Percentiles rank a stretch among this genome's conserved stretches.
Evolutionary conservation across 2,329 filamentous ascomycete species (phyloP).

Genomic region (Tolypocladium ophioglossoides): DNA sequence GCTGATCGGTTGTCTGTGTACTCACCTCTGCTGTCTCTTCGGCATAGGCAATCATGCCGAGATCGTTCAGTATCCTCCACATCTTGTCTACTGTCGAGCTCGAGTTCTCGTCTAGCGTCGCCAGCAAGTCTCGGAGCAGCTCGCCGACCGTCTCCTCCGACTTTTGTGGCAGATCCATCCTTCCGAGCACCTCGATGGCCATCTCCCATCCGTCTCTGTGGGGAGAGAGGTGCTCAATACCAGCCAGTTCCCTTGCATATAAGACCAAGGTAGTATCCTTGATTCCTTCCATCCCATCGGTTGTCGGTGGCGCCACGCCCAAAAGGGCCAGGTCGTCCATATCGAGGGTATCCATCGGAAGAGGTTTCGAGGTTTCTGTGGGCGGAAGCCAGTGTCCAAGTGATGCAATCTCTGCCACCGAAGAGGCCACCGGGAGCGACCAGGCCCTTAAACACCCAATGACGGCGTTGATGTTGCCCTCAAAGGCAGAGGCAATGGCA

Average conservation of each 20-base stretch:
- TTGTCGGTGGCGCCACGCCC: slow-evolving; percentile 49
- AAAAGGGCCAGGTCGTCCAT: slow-evolving; percentile 79
- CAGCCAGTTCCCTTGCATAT: slow-evolving; percentile 62
- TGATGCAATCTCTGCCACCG: slow-evolving; percentile 76
- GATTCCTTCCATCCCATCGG: slow-evolving; percentile 51
- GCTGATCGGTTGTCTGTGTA: slow-evolving; percentile 6
- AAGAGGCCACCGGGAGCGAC: slow-evolving; percentile 70
- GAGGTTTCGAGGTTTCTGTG: slow-evolving; percentile 26
- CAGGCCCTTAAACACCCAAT: slow-evolving; percentile 65
- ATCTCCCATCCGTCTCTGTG: slow-evolving; percentile 76
- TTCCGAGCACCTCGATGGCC: slow-evolving; percentile 70
- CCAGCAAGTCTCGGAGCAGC: slow-evolving; percentile 58
- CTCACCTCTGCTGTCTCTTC: slow-evolving; percentile 73
- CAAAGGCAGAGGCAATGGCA: slow-evolving; percentile 69
- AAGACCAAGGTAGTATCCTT: slow-evolving; percentile 70
- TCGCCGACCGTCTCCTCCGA: slow-evolving; percentile 66
- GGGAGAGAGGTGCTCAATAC: slow-evolving; percentile 37
- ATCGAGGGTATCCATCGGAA: slow-evolving; percentile 58
- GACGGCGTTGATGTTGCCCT: slow-evolving; percentile 69
- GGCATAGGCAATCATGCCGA: slow-evolving; percentile 70
- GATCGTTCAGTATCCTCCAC: slow-evolving; percentile 63
- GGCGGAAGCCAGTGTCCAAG: slow-evolving; percentile 69
- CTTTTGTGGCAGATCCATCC: slow-evolving; percentile 62
- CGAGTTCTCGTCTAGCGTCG: slow-evolving; percentile 51
- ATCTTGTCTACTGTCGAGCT: slow-evolving; percentile 69